phyloP scores from a whole-genome alignment of 306 rosid species.

The Sechiopsis laciniata region DNA sequence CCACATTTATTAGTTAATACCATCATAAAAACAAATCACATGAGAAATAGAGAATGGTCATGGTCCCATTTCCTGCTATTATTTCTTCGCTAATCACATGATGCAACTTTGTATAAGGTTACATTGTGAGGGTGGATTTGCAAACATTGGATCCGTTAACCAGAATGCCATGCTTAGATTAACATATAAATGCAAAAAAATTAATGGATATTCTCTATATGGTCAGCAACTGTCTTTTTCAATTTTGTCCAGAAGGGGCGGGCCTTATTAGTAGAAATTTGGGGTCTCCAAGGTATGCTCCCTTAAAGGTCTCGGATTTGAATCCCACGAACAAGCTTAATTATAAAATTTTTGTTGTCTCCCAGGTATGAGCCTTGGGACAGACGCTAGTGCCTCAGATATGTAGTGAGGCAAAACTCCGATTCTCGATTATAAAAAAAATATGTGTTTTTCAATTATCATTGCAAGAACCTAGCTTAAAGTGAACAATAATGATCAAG shows the following conservation, averaged over 20 bases:
- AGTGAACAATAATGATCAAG: neutral
- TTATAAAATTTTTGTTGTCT: no score
- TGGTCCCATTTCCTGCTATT: neutral
- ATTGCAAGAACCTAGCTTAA: neutral
- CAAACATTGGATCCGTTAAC: neutral
- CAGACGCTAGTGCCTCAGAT: no score
- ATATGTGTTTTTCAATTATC: neutral
- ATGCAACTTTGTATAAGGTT: neutral
- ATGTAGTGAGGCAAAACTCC: no score
- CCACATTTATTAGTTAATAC: neutral
- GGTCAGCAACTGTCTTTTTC: neutral
- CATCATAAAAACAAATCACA: neutral
- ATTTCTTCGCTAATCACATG: neutral
- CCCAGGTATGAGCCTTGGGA: no score
- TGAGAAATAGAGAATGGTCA: neutral
- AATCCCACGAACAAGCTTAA: no score
- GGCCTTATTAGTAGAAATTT: no score
- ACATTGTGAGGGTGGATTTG: neutral
- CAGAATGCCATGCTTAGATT: neutral
- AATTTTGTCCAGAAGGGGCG: neutral
- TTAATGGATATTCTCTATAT: neutral
- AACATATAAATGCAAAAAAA: conserved; percentile 10
- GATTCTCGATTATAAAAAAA: no score
- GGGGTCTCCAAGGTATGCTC: no score
- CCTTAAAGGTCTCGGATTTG: no score